Evolutionary conservation across 257 asterid species (phyloP).

Genomic region (Handroanthus guayacan): DNA sequence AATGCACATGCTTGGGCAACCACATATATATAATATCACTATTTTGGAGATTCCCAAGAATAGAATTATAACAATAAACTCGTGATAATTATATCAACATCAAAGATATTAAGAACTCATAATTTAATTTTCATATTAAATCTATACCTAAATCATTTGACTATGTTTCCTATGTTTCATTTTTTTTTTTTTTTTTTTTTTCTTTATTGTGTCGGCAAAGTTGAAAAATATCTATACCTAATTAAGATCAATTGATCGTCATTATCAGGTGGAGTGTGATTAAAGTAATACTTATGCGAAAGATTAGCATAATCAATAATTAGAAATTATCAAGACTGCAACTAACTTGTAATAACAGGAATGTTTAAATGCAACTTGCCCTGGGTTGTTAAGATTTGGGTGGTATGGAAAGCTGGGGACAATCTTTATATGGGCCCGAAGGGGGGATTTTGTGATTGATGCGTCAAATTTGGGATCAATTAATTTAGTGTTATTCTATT

Average conservation of each 20-base stretch:
- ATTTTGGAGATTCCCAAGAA: not conserved
- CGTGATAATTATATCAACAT: not conserved
- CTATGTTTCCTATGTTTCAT: not conserved
- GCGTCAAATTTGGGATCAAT: not conserved
- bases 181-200: too few relatives aligned
- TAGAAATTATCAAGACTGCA: slow-evolving; percentile 4
- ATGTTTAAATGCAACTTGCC: not conserved
- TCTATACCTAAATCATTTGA: not conserved
- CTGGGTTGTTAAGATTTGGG: not conserved
- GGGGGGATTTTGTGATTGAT: not conserved
- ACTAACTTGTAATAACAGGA: slow-evolving; percentile 1
- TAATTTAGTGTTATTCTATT: too few relatives aligned
- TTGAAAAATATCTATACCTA: not conserved
- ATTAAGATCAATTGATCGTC: not conserved
- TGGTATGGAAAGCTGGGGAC: not conserved
- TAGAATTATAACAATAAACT: not conserved
- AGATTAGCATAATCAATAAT: not conserved
- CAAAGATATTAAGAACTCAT: not conserved
- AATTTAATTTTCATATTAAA: too few relatives aligned
- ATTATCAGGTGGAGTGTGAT: not conserved
- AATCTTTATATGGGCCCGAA: not conserved
- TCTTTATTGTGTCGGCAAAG: not conserved
- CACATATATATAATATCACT: not conserved
- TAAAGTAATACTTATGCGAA: not conserved
- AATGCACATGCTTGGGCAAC: not conserved